Evolutionary conservation across 1,139 yeast genomes (phyloP).

Genomic region (Taphrina flavorubra): DNA sequence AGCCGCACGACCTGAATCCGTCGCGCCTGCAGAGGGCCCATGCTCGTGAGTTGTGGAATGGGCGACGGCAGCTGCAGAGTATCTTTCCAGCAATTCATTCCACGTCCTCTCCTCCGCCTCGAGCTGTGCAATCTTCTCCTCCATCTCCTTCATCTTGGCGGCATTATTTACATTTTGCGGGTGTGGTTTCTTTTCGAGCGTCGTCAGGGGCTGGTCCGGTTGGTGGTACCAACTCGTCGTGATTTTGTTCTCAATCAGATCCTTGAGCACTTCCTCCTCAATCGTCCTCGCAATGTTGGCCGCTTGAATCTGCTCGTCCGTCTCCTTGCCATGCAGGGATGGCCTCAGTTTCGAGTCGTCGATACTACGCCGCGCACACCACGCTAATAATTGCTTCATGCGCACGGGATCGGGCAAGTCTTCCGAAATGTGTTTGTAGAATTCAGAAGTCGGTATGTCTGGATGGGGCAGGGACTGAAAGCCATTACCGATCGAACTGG

Average conservation of each 20-base stretch:
- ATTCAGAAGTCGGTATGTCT: constrained; percentile 63
- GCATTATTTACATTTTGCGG: constrained; percentile 62
- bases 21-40: background rate
- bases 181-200: constrained; percentile 57
- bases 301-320: constrained; percentile 22
- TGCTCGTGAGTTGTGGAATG: background rate
- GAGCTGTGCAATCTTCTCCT: constrained; percentile 53
- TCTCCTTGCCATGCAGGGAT: constrained; percentile 26
- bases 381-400: constrained; percentile 70
- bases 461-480: constrained; percentile 70
- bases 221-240: constrained; percentile 71
- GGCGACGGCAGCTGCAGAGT: background rate
- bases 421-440: constrained; percentile 66
- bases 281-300: constrained; percentile 62
- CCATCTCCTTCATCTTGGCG: constrained; percentile 58
- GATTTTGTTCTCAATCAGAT: constrained; percentile 64
- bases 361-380: constrained; percentile 67
- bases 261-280: constrained; percentile 67
- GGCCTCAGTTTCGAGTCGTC: constrained; percentile 51
- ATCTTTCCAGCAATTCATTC: constrained; percentile 13
- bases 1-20: background rate
- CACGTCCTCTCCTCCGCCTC: constrained; percentile 40
- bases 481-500: constrained; percentile 78
- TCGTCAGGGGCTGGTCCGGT: constrained; percentile 48
- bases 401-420: constrained; percentile 73